Evolutionary conservation across 2,329 filamentous ascomycete species (phyloP), one percentile per base, ranked within the genome.

Genomic region (Claviceps digitariae): DNA sequence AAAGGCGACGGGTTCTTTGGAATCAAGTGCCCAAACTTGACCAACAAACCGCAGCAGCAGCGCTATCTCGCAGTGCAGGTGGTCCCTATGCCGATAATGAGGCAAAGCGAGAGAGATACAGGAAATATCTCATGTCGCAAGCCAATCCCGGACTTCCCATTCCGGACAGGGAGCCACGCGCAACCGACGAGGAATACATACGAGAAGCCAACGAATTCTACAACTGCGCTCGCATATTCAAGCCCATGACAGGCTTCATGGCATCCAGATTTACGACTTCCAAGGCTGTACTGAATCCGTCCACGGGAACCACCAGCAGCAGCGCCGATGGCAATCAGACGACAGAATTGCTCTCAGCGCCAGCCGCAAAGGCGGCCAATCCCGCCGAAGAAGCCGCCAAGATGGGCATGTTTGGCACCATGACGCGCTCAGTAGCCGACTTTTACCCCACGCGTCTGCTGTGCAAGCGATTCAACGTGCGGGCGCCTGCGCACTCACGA

Each of bases 401-500:
- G 62, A 72, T 96, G 64, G 90, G 89, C 54, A 95, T 97, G 90
- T 96, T 90, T 68, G 93, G 93, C 1, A 77, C 82, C 15, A 78
- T 97, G 81, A 98, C 93, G 3, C 77, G 93, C 56, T 81, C 76
- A 23, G 74, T 76, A 0, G 67, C 79, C 8, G 78, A 83, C 4
- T 97, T 95, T 67, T 84, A 83, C 60, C 93, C 93, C 1, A 84
- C 85, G 1, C 76, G 90, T 52, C 70, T 98, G 43, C 70, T 97
- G n/a, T 97, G 91, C 70, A 98, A 97, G 66, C 78, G 93, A 9
- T 95, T 98, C 69, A 90, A 90, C 60, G 85, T 97, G n/a, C 82
- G 77, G 56, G 80, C 86, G 9, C 89, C 90, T 0, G 75, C 78
- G 10, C 79, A 89, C 65, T 81, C 85, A 34, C 77, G 79, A 60